phyloP scores from a whole-genome alignment of 2,329 filamentous ascomycete genomes.

The Akanthomyces muscarius region DNA sequence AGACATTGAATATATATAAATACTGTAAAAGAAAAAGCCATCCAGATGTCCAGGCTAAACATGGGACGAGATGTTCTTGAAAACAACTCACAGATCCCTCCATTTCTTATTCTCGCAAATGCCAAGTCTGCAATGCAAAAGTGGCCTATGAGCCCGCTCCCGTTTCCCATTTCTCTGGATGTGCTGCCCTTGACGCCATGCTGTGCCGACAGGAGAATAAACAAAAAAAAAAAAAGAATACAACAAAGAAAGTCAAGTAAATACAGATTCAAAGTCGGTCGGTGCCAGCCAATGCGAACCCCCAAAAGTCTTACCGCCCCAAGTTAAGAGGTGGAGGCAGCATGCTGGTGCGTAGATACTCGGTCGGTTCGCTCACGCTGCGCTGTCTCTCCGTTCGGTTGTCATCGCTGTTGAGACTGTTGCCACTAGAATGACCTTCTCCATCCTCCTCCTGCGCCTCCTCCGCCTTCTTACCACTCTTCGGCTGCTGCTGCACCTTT shows the following conservation, averaged over 20 bases:
- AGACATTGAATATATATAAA: background rate
- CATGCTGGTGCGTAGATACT: conserved; percentile 30
- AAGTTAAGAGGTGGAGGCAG: conserved; percentile 33
- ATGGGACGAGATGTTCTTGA: background rate
- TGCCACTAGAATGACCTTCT: conserved; percentile 39
- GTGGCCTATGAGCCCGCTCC: background rate
- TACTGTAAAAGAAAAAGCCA: background rate
- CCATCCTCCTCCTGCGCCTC: conserved; percentile 46
- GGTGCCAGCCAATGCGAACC: background rate
- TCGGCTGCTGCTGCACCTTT: background rate
- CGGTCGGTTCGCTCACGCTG: conserved; percentile 45
- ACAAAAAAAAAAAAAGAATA: background rate
- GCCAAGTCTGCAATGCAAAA: background rate
- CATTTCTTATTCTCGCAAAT: background rate
- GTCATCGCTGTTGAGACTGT: conserved; percentile 27
- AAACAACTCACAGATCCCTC: background rate
- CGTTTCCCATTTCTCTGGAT: background rate
- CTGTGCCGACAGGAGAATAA: conserved; percentile 14
- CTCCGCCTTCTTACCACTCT: conserved; percentile 57
- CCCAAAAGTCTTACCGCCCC: conserved; percentile 23
- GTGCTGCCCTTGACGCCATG: conserved; percentile 13
- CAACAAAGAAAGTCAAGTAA: background rate
- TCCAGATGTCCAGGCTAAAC: background rate
- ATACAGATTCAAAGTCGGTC: background rate
- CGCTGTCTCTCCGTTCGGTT: conserved; percentile 56